phyloP scores from a whole-genome alignment of 2,329 filamentous ascomycete species.

The Fusarium sp. region DNA sequence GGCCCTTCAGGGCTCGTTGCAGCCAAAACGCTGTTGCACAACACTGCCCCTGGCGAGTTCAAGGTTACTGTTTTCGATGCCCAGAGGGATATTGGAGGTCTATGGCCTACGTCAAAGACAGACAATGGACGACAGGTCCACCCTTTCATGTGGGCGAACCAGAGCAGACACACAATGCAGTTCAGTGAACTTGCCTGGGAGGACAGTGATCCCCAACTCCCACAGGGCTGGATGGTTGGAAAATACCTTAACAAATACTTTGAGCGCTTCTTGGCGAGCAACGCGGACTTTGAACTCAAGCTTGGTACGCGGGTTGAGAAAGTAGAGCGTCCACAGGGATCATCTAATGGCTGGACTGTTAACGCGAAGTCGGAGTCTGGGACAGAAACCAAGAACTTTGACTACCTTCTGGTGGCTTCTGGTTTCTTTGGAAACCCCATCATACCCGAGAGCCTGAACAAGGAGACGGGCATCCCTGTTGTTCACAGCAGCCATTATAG shows the following conservation, averaged over 20 bases:
- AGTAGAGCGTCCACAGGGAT: conserved; percentile 53
- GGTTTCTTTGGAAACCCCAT: conserved; percentile 79
- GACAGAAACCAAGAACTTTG: conserved; percentile 68
- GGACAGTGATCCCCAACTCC: conserved; percentile 72
- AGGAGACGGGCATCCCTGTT: conserved; percentile 60
- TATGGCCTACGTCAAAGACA: conserved; percentile 74
- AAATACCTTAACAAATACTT: conserved; percentile 77
- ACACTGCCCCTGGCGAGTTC: conserved; percentile 68
- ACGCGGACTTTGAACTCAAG: conserved; percentile 59
- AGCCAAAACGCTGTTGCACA: conserved; percentile 78
- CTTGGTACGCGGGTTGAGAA: conserved; percentile 63
- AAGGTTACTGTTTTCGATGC: conserved; percentile 78
- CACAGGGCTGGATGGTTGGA: conserved; percentile 82
- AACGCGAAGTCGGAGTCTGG: conserved; percentile 53
- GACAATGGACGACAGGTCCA: conserved; percentile 69
- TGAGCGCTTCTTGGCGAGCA: conserved; percentile 65
- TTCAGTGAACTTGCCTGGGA: conserved; percentile 81
- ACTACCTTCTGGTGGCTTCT: conserved; percentile 78
- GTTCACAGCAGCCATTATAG: conserved; percentile 79
- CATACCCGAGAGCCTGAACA: conserved; percentile 61
- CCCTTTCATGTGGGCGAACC: conserved; percentile 78
- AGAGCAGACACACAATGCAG: conserved; percentile 81
- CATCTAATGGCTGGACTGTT: conserved; percentile 60
- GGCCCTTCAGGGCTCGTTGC: conserved; percentile 77
- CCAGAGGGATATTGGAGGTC: conserved; percentile 75